Conservation (phyloP, 108 stramenopile species). For the Fistulifera pelliculosa region DNA sequence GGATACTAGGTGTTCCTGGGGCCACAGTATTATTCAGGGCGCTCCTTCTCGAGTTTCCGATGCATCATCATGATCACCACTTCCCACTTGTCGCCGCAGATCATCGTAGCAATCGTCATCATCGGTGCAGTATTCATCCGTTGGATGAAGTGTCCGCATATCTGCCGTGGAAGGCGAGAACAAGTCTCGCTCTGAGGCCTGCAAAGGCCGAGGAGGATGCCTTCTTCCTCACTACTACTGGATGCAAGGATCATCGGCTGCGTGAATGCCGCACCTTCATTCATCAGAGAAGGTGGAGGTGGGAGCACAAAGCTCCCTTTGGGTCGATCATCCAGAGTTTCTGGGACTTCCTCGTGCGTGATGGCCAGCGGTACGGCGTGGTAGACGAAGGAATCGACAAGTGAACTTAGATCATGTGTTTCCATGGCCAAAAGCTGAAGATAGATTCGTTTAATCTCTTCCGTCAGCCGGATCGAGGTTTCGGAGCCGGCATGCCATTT, state of each 20-base stretch:
- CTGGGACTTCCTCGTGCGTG: neutral
- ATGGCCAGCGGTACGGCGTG: neutral
- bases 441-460: slow-evolving; percentile 2
- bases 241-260: no score
- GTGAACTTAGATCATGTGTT: neutral
- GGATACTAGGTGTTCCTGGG: no score
- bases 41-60: slow-evolving; percentile 4
- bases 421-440: slow-evolving; percentile 5
- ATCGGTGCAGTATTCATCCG: neutral
- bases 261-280: no score
- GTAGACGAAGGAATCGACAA: slow-evolving; percentile 9
- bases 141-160: neutral
- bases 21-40: neutral
- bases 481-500: neutral
- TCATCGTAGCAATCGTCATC: slow-evolving; percentile 6
- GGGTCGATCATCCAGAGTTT: neutral
- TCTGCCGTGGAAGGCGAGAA: slow-evolving; percentile 3
- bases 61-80: slow-evolving; percentile 1
- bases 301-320: neutral
- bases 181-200: neutral
- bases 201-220: neutral
- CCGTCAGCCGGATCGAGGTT: neutral
- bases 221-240: neutral
- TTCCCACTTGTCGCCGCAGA: slow-evolving; percentile 10
- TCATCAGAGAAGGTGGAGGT: no score